A percentile compares a stretch with the other conserved stretches of the same genome.
Conservation (phyloP, 345 rosid species). For the Rhizophora apiculata region DNA sequence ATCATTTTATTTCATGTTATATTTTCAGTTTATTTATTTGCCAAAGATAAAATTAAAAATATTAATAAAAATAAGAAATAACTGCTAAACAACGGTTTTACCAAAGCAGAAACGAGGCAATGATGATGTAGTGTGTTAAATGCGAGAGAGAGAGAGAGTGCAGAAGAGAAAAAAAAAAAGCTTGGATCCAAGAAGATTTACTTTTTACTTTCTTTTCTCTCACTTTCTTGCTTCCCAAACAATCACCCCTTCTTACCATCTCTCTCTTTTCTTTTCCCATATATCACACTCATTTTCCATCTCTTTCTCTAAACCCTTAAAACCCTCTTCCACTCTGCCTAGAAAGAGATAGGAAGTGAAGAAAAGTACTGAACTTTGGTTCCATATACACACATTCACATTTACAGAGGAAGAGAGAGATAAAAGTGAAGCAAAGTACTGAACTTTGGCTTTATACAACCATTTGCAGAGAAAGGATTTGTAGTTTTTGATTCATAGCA, state of each 20-base stretch:
- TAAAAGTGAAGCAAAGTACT: neutral
- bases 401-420: neutral
- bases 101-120: constrained; percentile 21
- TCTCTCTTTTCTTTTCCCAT: neutral
- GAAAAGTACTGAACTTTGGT: neutral
- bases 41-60: no score
- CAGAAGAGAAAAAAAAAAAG: neutral
- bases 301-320: constrained; percentile 27
- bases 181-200: constrained; percentile 44
- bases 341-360: constrained; percentile 19
- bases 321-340: constrained; percentile 12
- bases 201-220: constrained; percentile 16
- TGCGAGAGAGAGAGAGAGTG: constrained; percentile 2
- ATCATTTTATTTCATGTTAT: no score
- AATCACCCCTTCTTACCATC: constrained; percentile 17
- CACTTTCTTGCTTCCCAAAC: constrained; percentile 44
- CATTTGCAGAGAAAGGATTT: neutral
- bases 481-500: constrained; percentile 4
- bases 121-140: constrained; percentile 17
- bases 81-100: no score
- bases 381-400: neutral
- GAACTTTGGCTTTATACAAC: neutral
- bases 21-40: no score
- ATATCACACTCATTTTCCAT: constrained; percentile 22
- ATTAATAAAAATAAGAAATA: no score